Evolutionary conservation across 352 stramenopile species (phyloP).

Genomic region (Phytophthora vignae): DNA sequence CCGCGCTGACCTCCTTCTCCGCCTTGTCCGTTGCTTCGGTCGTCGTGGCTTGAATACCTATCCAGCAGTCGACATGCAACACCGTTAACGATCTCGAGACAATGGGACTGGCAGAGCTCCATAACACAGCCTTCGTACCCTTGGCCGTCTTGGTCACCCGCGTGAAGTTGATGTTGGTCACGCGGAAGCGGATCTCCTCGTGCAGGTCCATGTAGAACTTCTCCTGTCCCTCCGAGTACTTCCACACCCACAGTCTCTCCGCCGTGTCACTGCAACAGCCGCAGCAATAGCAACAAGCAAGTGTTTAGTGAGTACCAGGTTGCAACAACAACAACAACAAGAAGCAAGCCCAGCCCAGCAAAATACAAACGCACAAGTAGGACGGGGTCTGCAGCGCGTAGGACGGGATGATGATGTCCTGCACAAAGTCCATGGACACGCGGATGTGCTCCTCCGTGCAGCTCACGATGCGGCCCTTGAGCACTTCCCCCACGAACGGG

Average conservation of each 20-base stretch:
- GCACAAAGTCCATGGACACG: constrained; percentile 92
- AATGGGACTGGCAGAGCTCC: too few species aligned
- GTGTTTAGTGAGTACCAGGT: too few species aligned
- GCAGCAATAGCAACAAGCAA: neutral
- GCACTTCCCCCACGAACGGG: constrained; percentile 88
- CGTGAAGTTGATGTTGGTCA: constrained; percentile 92
- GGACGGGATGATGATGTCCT: constrained; percentile 91
- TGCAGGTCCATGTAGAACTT: constrained; percentile 92
- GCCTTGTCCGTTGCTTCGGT: constrained; percentile 83
- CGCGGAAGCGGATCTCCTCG: constrained; percentile 87
- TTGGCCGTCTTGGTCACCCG: constrained; percentile 89
- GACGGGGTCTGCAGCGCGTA: constrained; percentile 90
- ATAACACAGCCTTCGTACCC: constrained; percentile 29
- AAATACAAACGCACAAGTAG: constrained; percentile 59
- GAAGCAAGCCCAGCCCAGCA: too few species aligned
- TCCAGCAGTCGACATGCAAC: neutral
- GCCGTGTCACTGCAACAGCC: constrained; percentile 61
- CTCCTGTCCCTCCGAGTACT: constrained; percentile 87
- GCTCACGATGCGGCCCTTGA: constrained; percentile 90
- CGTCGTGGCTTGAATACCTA: constrained; percentile 86
- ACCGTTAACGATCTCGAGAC: neutral
- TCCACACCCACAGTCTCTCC: constrained; percentile 88
- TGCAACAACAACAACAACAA: too few species aligned
- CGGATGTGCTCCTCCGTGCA: constrained; percentile 91
- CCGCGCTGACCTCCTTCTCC: constrained; percentile 47